Base-by-base conservation (phyloP, 257 asterid species). In the Solanum dulcamara region DNA sequence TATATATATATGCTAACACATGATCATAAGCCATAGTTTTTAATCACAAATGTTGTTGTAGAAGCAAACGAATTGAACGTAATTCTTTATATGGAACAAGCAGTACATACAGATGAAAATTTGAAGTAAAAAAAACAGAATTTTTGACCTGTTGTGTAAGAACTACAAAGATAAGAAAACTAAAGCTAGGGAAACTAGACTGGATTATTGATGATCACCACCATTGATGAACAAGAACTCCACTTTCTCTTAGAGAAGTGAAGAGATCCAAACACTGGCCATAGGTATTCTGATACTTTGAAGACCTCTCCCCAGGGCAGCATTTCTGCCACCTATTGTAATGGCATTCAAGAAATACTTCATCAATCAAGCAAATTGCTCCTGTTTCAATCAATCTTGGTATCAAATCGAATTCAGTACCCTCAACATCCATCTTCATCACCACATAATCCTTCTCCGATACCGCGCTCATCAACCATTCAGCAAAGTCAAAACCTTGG, bases 371-470 rank as follows among this genome's bases (percentile, higher is more conserved):
- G 89, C 99, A 96, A 64, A 96, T 96, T 0, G 98, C 96, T 2
- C 98, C 97, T 0, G 98, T 93, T 87, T 94, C 90, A 85, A 95
- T 81, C 93, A 96, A 89, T 89, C 94, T 92, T 0, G 99, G 99
- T 15, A 96, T 93, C 93, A 95, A 88, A 66, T 95, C 94, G 38
- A 96, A 96, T 84, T 96, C 99, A 20, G 99, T 96, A 86, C 99
- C 99, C 92, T 95, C 99, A 22, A 96, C 98, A 75, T 96, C 99
- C 98, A 96, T 95, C 93, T 96, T 96, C 98, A 94, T 94, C 87
- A 96, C 98, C 67, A 96, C 98, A 86, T 90, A 96, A 85, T 95
- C 98, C 86, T 83, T 95, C 90, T 90, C 91, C 0, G 93, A 40
- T 13, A 95, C 98, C 0, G 95, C 86, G 32, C 85, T 89, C 91